Evolutionary conservation across 2,329 filamentous ascomycete genomes (phyloP), one percentile per base, ranked within the genome.

Genomic region (Verticillium zaregamsianum): DNA sequence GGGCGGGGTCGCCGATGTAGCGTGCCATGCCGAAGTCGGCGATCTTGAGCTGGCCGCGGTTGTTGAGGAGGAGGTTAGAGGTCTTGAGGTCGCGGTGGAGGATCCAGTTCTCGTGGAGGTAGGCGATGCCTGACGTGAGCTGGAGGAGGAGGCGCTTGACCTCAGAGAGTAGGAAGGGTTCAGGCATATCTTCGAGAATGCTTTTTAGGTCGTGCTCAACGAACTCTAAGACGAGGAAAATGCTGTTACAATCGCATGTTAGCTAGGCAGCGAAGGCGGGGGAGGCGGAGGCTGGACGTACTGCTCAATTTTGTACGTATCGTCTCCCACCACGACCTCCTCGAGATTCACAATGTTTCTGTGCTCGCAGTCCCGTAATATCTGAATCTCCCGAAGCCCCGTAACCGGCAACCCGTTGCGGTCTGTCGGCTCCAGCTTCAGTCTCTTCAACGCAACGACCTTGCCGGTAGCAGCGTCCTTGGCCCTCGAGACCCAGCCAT

Each of bases 1-100:
- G 84, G 0, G 88, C 82, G 4, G 94, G 93, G 68, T 92, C 87
- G 58, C 90, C 90, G 61, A 91, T 90, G 77, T 95, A 95, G 32
- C 95, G 86, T 3, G 95, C 94, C 92, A 99, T 97, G 74, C 95
- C 95, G 72, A 99, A 99, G 77, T 99, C 95, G 63, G 95, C 95
- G 66, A 99, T 89, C 76, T 97, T 97, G 75, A 99, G 89, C 73
- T 91, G 89, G 55, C 95, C 95, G 55, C 93, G 91, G 79, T 98
- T 98, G 80, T 92, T 96, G 77, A 99, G 90, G 56, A 99, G 87
- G 56, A 99, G 87, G 71, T 97, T 97, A 57, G 91, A 94, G 3
- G 93, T 96, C 76, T 97, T 97, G 70, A 97, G 86, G 76, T 97
- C 93, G 61, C 93, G 92, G 77, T 95, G 93, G 63, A 99, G 84